Conservation (phyloP, 441 rosid genomes). For the Gossypium aridum region DNA sequence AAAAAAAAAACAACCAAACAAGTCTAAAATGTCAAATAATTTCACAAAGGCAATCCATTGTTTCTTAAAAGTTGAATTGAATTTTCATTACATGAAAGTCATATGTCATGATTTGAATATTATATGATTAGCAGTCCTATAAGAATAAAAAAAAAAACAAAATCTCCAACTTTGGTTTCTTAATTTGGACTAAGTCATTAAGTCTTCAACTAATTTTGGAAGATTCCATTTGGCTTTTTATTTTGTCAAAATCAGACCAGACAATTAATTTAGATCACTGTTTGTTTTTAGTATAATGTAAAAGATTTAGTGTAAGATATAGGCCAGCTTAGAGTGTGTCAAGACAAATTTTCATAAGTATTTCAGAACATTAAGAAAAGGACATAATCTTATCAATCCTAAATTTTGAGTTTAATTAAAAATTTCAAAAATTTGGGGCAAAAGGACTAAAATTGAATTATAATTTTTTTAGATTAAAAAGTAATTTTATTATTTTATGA, state of each 20-base stretch:
- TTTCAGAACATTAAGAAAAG: background rate
- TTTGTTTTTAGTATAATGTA: background rate
- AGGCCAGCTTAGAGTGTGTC: background rate
- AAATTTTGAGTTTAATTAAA: no score
- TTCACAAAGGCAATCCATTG: background rate
- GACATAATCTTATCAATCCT: no score
- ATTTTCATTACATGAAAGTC: background rate
- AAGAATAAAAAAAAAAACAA: background rate
- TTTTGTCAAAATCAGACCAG: background rate
- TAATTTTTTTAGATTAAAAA: no score
- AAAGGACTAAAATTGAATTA: no score
- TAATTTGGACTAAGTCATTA: conserved; percentile 3
- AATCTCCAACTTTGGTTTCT: background rate
- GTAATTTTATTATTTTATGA: no score
- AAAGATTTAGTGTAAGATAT: background rate
- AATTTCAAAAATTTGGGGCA: no score
- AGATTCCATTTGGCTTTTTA: conserved; percentile 11
- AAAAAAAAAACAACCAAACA: background rate
- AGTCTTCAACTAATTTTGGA: conserved; percentile 7
- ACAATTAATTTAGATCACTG: background rate
- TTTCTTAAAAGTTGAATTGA: background rate
- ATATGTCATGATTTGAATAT: background rate
- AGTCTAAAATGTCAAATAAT: background rate
- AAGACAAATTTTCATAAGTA: background rate
- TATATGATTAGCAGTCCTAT: background rate